Conservation (phyloP, 2,329 filamentous ascomycete species). For the Fusarium paranaense region DNA sequence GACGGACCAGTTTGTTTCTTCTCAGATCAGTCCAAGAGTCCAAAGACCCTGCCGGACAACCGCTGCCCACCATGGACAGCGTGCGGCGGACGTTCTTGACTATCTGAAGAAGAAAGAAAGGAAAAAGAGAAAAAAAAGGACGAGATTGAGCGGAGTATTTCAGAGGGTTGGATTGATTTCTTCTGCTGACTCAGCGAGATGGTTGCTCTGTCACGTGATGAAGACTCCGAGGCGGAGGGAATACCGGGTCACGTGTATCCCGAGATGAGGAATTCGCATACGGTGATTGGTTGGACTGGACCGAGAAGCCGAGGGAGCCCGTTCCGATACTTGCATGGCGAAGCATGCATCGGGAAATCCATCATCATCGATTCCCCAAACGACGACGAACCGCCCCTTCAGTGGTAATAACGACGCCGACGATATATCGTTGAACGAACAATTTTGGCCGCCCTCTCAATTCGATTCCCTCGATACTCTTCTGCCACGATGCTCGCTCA, state of each 20-base stretch:
- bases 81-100: conserved; percentile 59
- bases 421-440: conserved; percentile 36
- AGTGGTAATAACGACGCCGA: conserved; percentile 26
- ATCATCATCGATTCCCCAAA: conserved; percentile 35
- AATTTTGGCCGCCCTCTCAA: conserved; percentile 15
- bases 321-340: conserved; percentile 35
- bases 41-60: conserved; percentile 50
- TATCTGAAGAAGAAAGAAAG: conserved; percentile 59
- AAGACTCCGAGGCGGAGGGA: neutral
- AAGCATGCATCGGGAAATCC: conserved; percentile 23
- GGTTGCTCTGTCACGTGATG: conserved; percentile 20
- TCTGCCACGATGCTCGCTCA: conserved; percentile 64
- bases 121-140: neutral
- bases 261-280: conserved; percentile 52
- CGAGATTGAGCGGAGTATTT: conserved; percentile 17
- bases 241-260: conserved; percentile 42
- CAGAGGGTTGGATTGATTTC: conserved; percentile 2
- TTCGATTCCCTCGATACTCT: conserved; percentile 9
- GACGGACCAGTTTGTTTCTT: conserved; percentile 62
- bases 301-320: conserved; percentile 58
- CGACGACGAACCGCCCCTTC: conserved; percentile 1
- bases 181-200: conserved; percentile 25
- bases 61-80: conserved; percentile 48
- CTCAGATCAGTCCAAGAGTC: conserved; percentile 56
- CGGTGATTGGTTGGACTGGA: conserved; percentile 54